Conservation (phyloP, 805 yeast genomes). For the Wickerhamomyces bovis region DNA sequence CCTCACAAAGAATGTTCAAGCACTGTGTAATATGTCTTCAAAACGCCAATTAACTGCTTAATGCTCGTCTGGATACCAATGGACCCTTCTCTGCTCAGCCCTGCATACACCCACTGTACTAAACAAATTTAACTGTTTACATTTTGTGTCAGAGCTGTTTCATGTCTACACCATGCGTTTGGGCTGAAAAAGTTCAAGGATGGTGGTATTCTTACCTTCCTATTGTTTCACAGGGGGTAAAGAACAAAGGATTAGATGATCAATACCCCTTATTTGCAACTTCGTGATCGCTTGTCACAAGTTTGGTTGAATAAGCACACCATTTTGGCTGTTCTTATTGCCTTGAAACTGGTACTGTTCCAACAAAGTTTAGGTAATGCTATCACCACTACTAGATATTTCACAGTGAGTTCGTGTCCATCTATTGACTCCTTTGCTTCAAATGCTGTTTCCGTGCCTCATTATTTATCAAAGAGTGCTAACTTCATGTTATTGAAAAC, state of each 20-base stretch:
- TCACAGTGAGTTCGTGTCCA: constrained; percentile 40
- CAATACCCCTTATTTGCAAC: constrained; percentile 34
- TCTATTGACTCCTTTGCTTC: constrained; percentile 35
- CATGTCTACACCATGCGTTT: background rate
- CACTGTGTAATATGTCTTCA: too few species aligned
- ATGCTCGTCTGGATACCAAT: background rate
- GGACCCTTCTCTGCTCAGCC: background rate
- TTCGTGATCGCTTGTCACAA: constrained; percentile 54
- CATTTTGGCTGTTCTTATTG: constrained; percentile 45
- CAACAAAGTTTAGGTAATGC: constrained; percentile 38
- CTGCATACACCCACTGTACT: background rate
- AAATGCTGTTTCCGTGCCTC: constrained; percentile 43
- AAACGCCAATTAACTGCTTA: background rate
- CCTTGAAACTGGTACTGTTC: constrained; percentile 58
- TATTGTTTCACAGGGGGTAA: background rate
- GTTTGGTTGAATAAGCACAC: constrained; percentile 63
- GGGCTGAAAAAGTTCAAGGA: background rate
- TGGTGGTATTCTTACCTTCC: background rate
- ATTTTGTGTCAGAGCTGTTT: background rate
- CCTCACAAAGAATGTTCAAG: background rate
- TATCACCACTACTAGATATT: constrained; percentile 32
- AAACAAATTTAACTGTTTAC: background rate
- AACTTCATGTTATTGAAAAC: constrained; percentile 44
- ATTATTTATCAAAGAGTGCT: constrained; percentile 48
- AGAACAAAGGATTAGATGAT: constrained; percentile 6